Evolutionary conservation across 2,329 filamentous ascomycete genomes (phyloP).

Genomic region (Chaetomiaceae sp.): DNA sequence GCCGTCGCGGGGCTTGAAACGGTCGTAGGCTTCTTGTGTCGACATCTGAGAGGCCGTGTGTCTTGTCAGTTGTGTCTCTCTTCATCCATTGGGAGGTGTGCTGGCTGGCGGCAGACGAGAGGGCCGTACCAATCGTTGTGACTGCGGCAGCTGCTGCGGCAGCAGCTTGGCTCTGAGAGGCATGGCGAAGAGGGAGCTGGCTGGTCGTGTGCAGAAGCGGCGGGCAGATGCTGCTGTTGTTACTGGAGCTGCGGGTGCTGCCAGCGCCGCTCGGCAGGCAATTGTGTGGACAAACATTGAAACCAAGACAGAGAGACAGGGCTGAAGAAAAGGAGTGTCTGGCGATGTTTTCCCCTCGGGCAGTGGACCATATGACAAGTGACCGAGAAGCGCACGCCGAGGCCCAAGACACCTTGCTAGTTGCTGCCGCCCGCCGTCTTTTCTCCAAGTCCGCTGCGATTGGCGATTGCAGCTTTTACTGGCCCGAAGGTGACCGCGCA

Average conservation of each 20-base stretch:
- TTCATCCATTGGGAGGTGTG: background rate
- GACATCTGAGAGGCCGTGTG: constrained; percentile 34
- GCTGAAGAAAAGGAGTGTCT: constrained; percentile 10
- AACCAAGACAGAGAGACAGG: too few species aligned
- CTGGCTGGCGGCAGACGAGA: background rate
- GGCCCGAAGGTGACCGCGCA: constrained; percentile 20
- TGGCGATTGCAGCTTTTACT: constrained; percentile 20
- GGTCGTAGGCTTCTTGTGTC: constrained; percentile 25
- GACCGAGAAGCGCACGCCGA: constrained; percentile 11
- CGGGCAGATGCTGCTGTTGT: constrained; percentile 32
- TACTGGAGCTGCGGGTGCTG: constrained; percentile 31
- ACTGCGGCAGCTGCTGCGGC: constrained; percentile 42
- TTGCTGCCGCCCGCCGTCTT: constrained; percentile 14
- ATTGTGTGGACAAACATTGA: constrained; percentile 52
- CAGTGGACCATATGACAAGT: constrained; percentile 16
- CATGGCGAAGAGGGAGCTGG: constrained; percentile 51
- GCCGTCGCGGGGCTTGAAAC: constrained; percentile 52
- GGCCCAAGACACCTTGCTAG: constrained; percentile 3
- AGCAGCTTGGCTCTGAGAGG: constrained; percentile 73
- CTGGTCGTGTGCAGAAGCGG: constrained; percentile 32
- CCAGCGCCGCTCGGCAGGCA: constrained; percentile 48
- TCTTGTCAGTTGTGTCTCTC: background rate
- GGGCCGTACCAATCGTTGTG: constrained; percentile 17
- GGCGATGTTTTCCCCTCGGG: constrained; percentile 4
- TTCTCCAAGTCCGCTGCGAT: constrained; percentile 6